These are phyloP conservation scores for Epithele typhae DNA, from an alignment of 768 basidiomycete genomes.

Conservation along the genomic window DNA sequence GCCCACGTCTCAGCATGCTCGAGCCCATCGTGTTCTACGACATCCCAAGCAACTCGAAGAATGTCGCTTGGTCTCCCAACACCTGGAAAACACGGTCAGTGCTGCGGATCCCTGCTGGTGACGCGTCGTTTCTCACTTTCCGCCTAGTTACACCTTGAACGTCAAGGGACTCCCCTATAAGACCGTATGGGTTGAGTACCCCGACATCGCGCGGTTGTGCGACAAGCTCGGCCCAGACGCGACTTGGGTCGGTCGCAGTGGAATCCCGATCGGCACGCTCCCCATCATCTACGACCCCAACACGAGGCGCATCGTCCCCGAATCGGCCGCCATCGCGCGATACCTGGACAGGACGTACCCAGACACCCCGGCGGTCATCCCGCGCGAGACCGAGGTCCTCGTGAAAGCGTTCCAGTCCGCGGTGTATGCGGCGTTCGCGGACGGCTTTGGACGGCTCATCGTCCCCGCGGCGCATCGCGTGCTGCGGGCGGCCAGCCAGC, in stretches of 20 bases:
- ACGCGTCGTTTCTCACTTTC: neutral
- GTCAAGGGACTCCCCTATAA: constrained; percentile 39
- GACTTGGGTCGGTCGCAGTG: constrained; percentile 29
- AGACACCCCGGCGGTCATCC: no score
- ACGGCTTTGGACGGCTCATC: constrained; percentile 5
- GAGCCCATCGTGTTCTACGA: constrained; percentile 19
- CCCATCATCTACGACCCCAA: constrained; percentile 48
- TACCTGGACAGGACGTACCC: constrained; percentile 52
- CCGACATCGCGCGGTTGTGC: constrained; percentile 38
- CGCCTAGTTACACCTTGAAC: constrained; percentile 29
- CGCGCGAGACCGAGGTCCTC: constrained; percentile 19
- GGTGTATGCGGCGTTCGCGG: constrained; percentile 7
- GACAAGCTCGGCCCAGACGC: constrained; percentile 35
- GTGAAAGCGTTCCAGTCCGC: constrained; percentile 20
- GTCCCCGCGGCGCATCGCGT: constrained; percentile 6
- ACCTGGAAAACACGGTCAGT: constrained; percentile 17
- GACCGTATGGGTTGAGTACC: constrained; percentile 50
- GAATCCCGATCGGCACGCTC: constrained; percentile 36
- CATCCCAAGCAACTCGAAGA: constrained; percentile 7
- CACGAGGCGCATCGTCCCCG: constrained; percentile 34
- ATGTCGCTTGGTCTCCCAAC: constrained; percentile 16
- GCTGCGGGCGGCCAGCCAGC: constrained; percentile 9
- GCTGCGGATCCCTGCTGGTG: neutral
- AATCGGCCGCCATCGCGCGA: constrained; percentile 43
- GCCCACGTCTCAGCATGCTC: no score